Evolutionary conservation across 1,284 basidiomycete species (phyloP), one percentile per base, ranked within the genome.

Genomic region (Thelephora terrestris): DNA sequence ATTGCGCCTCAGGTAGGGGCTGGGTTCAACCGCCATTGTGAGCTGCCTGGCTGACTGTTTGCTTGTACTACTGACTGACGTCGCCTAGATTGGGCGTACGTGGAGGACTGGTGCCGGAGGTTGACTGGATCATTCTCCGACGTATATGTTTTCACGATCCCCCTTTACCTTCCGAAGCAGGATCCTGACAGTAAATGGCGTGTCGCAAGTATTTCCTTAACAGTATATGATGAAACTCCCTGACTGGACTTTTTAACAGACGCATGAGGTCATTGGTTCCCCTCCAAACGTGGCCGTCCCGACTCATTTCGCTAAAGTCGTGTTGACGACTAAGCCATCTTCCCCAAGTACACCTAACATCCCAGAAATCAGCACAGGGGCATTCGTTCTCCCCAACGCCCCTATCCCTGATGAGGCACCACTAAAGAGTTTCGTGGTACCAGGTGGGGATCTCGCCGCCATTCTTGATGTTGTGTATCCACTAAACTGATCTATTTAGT

Each of bases 1-100:
- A 98, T 99, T 49, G 94, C 96, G 1, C 96, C 96, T 34, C 96
- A 99, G 75, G 92, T 99, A 10, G 96, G 96, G 2, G 89, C 81
- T 42, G 95, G 95, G 0, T 99, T 99, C 74, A 99, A 99, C 63
- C 74, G 96, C 47, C 92, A 99, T 63, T 99, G 92, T 91, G 58
- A 53, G 79, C 65, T 7, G 20, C 36, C 0, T 23, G 27, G n/a
- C 38, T 6, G 42, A 23, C 12, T 44, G 23, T 40, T 46, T 16
- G 40, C 35, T 7, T 16, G 39, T 42, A 21, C 18, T 25, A n/a
- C 4, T 40, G 27, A 27, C 45, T 50, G 48, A 12, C n/a, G 39
- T 40, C 16, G 23, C 37, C 9, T 51, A 94, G 91, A 96, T 63
- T 97, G 93, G 94, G 93, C 93, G 7, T 96, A 94, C 63, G 66